Evolutionary conservation across 1,139 yeast genomes (phyloP).

Genomic region (Geotrichum histeridarum): DNA sequence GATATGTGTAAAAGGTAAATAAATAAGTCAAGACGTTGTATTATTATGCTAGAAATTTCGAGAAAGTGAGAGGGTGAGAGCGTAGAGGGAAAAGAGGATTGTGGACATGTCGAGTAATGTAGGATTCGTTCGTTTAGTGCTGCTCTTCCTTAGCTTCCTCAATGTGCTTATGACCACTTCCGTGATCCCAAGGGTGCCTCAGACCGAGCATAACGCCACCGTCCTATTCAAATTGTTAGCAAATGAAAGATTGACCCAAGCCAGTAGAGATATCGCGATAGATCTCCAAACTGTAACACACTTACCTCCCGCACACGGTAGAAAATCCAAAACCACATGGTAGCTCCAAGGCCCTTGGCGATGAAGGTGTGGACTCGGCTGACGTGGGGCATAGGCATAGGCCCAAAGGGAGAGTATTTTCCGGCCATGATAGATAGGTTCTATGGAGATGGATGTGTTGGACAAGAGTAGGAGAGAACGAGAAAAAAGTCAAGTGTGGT

Average conservation of each 20-base stretch:
- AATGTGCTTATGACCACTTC: slow-evolving; percentile 25
- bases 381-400: slow-evolving; percentile 37
- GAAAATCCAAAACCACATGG: slow-evolving; percentile 84
- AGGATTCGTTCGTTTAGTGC: slow-evolving; percentile 1
- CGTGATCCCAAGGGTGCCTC: slow-evolving; percentile 43
- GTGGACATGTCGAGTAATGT: neutral
- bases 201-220: slow-evolving; percentile 41
- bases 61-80: neutral
- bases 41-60: slow-evolving; percentile 1
- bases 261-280: neutral
- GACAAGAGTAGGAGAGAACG: neutral
- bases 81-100: neutral
- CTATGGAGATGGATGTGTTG: neutral
- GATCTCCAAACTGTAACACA: neutral
- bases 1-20: slow-evolving; percentile 2
- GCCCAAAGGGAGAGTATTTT: slow-evolving; percentile 24
- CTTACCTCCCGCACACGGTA: slow-evolving; percentile 66
- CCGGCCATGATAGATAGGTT: slow-evolving; percentile 11
- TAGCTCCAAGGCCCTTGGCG: slow-evolving; percentile 66
- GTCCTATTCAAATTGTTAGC: slow-evolving; percentile 28
- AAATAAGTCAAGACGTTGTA: neutral
- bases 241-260: neutral
- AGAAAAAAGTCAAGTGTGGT: neutral
- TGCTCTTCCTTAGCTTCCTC: slow-evolving; percentile 18
- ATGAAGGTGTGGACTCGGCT: slow-evolving; percentile 48